Evolutionary conservation across 164 flowering plant genomes (phyloP).

Genomic region (Platanus orientalis): DNA sequence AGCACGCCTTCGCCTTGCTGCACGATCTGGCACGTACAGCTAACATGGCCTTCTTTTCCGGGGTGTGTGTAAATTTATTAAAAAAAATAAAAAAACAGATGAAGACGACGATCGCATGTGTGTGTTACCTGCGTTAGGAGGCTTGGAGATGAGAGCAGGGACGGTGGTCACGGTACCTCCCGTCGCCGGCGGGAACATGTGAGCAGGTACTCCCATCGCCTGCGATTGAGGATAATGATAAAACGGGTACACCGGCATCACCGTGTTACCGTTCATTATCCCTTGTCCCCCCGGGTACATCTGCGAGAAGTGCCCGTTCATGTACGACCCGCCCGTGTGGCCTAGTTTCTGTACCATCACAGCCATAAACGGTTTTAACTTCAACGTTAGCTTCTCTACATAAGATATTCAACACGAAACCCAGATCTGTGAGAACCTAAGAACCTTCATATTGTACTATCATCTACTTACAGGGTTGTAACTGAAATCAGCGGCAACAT

Average conservation of each 20-base stretch:
- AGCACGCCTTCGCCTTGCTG: no score
- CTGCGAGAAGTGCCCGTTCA: conserved; percentile 61
- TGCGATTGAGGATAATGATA: conserved; percentile 62
- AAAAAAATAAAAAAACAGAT: no score
- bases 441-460: no score
- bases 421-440: no score
- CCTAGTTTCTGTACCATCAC: conserved; percentile 53
- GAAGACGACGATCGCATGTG: no score
- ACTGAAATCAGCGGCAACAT: conserved; percentile 47
- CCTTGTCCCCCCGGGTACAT: conserved; percentile 55
- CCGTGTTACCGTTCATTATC: conserved; percentile 43
- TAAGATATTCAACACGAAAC: background rate
- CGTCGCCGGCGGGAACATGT: conserved; percentile 43
- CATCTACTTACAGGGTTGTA: conserved; percentile 57
- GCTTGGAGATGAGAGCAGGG: conserved; percentile 66
- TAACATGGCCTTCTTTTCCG: no score
- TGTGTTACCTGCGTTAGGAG: conserved; percentile 64
- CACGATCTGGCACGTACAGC: no score
- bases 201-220: conserved; percentile 71
- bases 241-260: conserved; percentile 80
- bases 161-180: conserved; percentile 45
- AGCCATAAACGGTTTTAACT: background rate
- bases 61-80: no score
- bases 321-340: conserved; percentile 63
- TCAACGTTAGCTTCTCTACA: background rate